Base-by-base conservation (phyloP, 257 asterid species). In the Dorcoceras hygrometricum region DNA sequence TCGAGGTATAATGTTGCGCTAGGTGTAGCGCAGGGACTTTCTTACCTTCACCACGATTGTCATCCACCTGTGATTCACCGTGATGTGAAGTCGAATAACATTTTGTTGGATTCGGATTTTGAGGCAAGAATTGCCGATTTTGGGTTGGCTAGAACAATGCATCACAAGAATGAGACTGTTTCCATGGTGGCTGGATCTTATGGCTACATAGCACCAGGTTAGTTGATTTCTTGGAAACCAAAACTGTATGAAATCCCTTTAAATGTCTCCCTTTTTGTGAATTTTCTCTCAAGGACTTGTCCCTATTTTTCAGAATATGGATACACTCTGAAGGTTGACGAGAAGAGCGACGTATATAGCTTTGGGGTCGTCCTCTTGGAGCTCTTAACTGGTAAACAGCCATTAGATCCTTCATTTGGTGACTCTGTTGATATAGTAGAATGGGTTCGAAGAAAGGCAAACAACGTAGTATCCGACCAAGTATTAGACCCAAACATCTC, bases 121-220 rank as follows among this genome's bases (percentile, higher is more conserved):
- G 91, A 87, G 77, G 90, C 95, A 4, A 78, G 91, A 39, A 79
- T 90, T 5, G 97, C 97, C 0, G 97, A 90, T 63, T 90, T 90
- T 66, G 97, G 95, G 26, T 25, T 90, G 73, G 96, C 97, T 5
- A 90, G 91, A 59, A 82, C 89, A 53, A 81, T 87, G 88, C 69
- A 63, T 62, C 80, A 75, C 72, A 84, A 82, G 80, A 79, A 83
- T 73, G 85, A 87, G 78, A 85, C 90, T 2, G 83, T 85, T 23
- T 86, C 94, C 12, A 81, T 87, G 89, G 89, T 90, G 71, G 97
- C 97, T 31, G 97, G 97, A 67, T 87, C 97, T 0, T 87, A 87
- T 67, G 97, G 97, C 9, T 90, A 90, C 76, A 90, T 87, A 36
- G 97, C 97, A 60, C 97, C 97, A 75, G 97, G 97, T 89, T 18